Conservation (phyloP, 2,329 filamentous ascomycete genomes). For the Ceratocystis harringtonii region DNA sequence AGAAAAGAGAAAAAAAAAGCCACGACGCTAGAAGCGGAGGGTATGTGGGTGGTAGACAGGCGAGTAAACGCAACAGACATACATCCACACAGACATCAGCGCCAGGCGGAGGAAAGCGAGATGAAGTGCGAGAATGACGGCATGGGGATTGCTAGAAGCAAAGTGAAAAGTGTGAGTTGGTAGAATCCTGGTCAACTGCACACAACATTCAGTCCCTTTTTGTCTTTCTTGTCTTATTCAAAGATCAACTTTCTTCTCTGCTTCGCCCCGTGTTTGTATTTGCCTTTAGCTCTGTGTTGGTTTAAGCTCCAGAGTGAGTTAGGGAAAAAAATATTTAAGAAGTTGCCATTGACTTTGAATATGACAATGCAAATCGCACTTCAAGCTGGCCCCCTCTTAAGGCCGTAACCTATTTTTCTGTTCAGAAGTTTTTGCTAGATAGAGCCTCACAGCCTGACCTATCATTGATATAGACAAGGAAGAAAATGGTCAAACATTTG, state of each 20-base stretch:
- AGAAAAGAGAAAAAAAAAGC: constrained; percentile 2
- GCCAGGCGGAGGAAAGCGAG: background rate
- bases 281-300: background rate
- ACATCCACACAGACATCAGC: background rate
- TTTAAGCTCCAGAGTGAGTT: background rate
- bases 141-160: background rate
- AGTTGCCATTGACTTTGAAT: background rate
- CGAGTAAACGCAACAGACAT: background rate
- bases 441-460: background rate
- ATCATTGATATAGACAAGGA: background rate
- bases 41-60: background rate
- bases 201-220: background rate
- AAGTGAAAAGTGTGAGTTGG: background rate
- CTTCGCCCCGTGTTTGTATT: background rate
- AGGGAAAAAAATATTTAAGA: background rate
- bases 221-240: background rate
- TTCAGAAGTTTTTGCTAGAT: background rate
- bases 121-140: constrained; percentile 1
- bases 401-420: background rate
- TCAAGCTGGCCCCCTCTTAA: background rate
- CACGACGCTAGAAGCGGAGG: background rate
- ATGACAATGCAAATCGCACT: background rate
- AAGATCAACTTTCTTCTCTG: background rate
- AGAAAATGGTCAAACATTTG: background rate
- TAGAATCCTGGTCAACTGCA: background rate